These are phyloP conservation scores for Stachybotrys chartarum DNA, from an alignment of 2,329 filamentous ascomycete species.

Conservation along the genomic window DNA sequence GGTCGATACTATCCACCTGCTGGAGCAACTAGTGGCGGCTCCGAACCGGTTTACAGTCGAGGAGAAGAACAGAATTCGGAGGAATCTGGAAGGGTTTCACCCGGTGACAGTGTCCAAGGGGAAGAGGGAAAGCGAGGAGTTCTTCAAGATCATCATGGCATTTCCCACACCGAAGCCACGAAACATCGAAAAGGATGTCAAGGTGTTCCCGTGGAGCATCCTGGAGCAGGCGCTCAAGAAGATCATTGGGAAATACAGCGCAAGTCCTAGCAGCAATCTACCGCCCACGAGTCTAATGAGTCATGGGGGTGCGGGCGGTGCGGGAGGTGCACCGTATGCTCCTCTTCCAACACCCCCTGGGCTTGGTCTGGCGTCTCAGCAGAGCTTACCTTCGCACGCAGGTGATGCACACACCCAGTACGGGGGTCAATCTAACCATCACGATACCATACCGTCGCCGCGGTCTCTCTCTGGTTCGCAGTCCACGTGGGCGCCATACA, in stretches of 20 bases:
- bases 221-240: constrained; percentile 85
- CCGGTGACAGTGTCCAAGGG: constrained; percentile 90
- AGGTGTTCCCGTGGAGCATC: constrained; percentile 96
- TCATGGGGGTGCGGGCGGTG: constrained; percentile 18
- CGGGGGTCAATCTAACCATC: constrained; percentile 34
- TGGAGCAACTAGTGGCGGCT: constrained; percentile 77
- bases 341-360: constrained; percentile 40
- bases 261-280: constrained; percentile 34
- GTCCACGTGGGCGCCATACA: constrained; percentile 42
- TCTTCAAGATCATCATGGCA: constrained; percentile 98
- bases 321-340: constrained; percentile 27
- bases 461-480: constrained; percentile 42
- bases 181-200: constrained; percentile 98
- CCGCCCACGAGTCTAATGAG: constrained; percentile 33
- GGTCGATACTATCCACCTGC: constrained; percentile 91
- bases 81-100: constrained; percentile 91
- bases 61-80: constrained; percentile 95
- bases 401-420: constrained; percentile 27
- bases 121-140: constrained; percentile 87
- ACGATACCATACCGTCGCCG: constrained; percentile 45
- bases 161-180: constrained; percentile 92
- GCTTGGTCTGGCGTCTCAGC: constrained; percentile 21
- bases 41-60: constrained; percentile 83
- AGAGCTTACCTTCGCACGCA: constrained; percentile 18
- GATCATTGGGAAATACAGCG: constrained; percentile 92